Evolutionary conservation across 331 rosid genomes (phyloP), one percentile per base, ranked within the genome.

Genomic region (Arachis monticola): DNA sequence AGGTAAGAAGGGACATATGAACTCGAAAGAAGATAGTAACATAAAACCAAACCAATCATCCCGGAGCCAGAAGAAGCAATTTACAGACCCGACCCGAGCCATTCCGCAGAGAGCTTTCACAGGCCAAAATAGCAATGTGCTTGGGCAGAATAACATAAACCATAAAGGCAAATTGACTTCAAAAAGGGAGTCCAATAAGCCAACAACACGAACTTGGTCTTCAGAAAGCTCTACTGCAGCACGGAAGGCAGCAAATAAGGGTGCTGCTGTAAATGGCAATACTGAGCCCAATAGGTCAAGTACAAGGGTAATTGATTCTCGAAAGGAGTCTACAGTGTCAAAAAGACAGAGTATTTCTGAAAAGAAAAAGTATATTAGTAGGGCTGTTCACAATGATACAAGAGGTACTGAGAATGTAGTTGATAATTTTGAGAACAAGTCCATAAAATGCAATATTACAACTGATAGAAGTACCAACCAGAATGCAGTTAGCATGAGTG

Each of bases 371-470:
- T 58, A 81, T 40, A 74, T 51, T 27, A 48, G 38, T 69, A 79
- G 67, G 38, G 85, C 70, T 57, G 78, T 69, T 83, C 74, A 42
- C 22, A 10, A 38, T 27, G 83, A 78, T 47, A 85, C 78, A 76
- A 77, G 48, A 78, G 74, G 70, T 72, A 47, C 80, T 65, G 62
- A 75, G 60, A 72, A 72, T 70, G 68, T 63, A 51, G 76, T 40
- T 64, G 72, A 45, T 47, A 48, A 72, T 69, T 78, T 53, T 31
- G 82, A 78, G 57, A 88, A 81, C 72, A 90, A 80, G 74, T 80
- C 87, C 45, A 68, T 86, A 75, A 93, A 88, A 78, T 80, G 85
- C 78, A 84, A 87, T 76, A 61, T 82, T 69, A 78, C 89, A 10
- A 84, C 68, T 48, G 88, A 87, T 69, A 76, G 86, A 57, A 79